Evolutionary conservation across 768 basidiomycete species (phyloP).

Genomic region (Hygrocybe coccinea): DNA sequence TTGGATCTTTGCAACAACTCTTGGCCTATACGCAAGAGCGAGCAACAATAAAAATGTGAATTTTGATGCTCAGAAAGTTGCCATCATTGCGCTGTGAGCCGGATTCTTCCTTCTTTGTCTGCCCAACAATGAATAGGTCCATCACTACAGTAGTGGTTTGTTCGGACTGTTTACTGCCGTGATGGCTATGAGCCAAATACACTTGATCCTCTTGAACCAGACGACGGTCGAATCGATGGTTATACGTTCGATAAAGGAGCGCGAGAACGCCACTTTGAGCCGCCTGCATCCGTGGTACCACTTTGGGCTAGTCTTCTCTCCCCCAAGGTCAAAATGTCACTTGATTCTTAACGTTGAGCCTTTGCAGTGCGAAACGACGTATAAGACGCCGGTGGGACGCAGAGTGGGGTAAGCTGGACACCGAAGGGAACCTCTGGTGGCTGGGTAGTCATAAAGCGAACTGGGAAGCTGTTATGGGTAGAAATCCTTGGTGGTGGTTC

Average conservation of each 20-base stretch:
- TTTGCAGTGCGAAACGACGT: constrained; percentile 44
- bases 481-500: constrained; percentile 64
- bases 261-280: constrained; percentile 50
- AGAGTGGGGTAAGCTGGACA: constrained; percentile 74
- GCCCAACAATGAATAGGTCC: not conserved
- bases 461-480: constrained; percentile 85
- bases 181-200: constrained; percentile 55
- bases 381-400: constrained; percentile 55
- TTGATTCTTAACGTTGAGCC: not conserved
- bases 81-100: constrained; percentile 69
- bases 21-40: constrained; percentile 46
- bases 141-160: constrained; percentile 49
- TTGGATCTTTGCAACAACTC: constrained; percentile 59
- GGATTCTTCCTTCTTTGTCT: not conserved
- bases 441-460: constrained; percentile 53
- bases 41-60: constrained; percentile 19
- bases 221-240: constrained; percentile 79
- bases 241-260: constrained; percentile 55
- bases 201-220: constrained; percentile 56
- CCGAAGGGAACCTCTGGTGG: constrained; percentile 88
- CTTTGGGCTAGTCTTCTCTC: constrained; percentile 40
- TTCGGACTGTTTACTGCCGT: constrained; percentile 66
- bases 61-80: constrained; percentile 65
- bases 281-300: constrained; percentile 53
- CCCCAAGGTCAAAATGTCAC: not conserved